phyloP scores from a whole-genome alignment of 2,329 filamentous ascomycete species.

The Xylaria sp. region DNA sequence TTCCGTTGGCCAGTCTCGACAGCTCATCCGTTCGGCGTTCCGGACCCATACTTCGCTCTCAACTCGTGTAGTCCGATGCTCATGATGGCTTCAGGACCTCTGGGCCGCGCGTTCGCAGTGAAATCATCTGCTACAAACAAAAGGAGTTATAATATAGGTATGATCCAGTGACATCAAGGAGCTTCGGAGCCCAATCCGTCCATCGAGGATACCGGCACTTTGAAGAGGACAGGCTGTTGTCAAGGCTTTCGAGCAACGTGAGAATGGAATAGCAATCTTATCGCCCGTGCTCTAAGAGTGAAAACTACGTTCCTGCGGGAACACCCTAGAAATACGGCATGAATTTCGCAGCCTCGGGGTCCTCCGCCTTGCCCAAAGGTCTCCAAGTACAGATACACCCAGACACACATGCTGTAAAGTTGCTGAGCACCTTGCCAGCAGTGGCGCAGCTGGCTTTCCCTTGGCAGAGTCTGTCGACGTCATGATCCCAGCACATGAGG shows the following conservation, averaged over 20 bases:
- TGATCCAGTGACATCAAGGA: neutral
- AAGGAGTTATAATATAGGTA: neutral
- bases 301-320: neutral
- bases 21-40: no score
- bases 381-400: constrained; percentile 9
- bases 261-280: neutral
- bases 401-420: neutral
- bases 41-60: no score
- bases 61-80: neutral
- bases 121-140: neutral
- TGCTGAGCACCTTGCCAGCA: neutral
- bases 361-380: neutral
- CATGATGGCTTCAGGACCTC: no score
- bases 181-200: neutral
- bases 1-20: no score
- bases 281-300: neutral
- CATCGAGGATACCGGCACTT: neutral
- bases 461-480: neutral
- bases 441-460: neutral
- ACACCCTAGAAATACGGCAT: neutral
- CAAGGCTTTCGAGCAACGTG: no score
- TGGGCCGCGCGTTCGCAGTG: no score
- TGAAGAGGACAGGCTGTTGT: neutral
- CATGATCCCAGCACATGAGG: constrained; percentile 1
- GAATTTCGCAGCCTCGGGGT: neutral